Conservation (phyloP, 768 basidiomycete genomes). For the Rhodosporidiobolus odoratus region DNA sequence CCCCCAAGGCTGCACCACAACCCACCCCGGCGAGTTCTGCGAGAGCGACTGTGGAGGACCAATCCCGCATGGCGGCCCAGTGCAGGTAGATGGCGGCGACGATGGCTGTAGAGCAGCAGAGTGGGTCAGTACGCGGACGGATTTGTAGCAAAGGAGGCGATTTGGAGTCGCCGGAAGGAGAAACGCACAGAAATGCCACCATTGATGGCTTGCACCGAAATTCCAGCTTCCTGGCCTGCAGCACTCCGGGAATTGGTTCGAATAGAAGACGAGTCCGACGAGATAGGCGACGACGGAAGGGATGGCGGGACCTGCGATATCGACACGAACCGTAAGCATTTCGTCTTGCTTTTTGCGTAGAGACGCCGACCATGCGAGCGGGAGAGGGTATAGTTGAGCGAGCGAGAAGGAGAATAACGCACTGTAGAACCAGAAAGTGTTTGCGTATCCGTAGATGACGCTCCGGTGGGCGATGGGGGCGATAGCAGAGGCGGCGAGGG, state of each 20-base stretch:
- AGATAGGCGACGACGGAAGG: conserved; percentile 31
- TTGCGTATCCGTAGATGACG: conserved; percentile 18
- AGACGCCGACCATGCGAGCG: background rate
- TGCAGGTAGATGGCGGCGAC: conserved; percentile 37
- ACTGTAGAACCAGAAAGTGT: conserved; percentile 40
- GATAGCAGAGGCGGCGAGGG: conserved; percentile 39
- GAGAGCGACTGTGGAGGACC: conserved; percentile 12
- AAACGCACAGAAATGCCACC: conserved; percentile 21
- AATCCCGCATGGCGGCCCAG: conserved; percentile 29
- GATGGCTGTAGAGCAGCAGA: conserved; percentile 17
- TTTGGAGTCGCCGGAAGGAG: too few relatives aligned
- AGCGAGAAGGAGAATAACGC: background rate
- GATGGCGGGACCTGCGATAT: conserved; percentile 30
- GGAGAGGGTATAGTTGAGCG: background rate
- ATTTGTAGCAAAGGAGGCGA: too few relatives aligned
- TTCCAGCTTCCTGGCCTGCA: conserved; percentile 10
- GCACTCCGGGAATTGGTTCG: conserved; percentile 38
- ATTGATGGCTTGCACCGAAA: conserved; percentile 9
- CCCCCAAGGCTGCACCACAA: background rate
- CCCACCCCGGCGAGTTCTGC: background rate
- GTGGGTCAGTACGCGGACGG: background rate
- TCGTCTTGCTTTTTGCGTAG: background rate
- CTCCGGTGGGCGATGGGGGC: conserved; percentile 42
- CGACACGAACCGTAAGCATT: too few relatives aligned
- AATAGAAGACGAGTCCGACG: conserved; percentile 36